These are phyloP conservation scores for Marasmius oreades DNA, from an alignment of 1,284 basidiomycete genomes.

Conservation along the genomic window DNA sequence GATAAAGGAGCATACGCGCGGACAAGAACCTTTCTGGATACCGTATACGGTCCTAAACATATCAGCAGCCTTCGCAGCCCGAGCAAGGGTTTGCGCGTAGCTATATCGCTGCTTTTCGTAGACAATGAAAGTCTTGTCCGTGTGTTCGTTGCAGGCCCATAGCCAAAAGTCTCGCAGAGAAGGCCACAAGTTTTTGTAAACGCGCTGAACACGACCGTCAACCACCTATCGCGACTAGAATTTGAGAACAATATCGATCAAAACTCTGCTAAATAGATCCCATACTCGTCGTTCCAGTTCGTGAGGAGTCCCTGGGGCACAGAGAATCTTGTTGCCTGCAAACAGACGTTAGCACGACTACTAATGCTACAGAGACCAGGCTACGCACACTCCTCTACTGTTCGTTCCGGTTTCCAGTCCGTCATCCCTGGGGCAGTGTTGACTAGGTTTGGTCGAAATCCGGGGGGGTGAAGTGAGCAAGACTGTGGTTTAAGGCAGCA, in stretches of 20 bases:
- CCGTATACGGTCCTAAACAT: conserved; percentile 33
- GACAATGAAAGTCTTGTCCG: conserved; percentile 34
- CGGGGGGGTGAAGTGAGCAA: background rate
- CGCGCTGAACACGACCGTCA: conserved; percentile 32
- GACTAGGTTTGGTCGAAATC: too few species aligned
- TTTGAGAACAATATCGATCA: background rate
- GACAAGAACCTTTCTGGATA: conserved; percentile 34
- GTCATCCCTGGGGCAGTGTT: too few species aligned
- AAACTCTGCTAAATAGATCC: background rate
- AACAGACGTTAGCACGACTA: background rate
- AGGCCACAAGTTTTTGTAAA: conserved; percentile 39
- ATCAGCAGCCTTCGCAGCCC: conserved; percentile 30
- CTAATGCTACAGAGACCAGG: background rate
- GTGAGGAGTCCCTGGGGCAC: background rate
- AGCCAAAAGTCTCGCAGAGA: conserved; percentile 39
- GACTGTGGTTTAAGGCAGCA: too few species aligned
- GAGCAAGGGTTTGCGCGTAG: conserved; percentile 30
- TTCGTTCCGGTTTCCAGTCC: background rate
- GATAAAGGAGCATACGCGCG: background rate
- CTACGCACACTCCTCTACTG: background rate
- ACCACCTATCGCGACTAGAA: conserved; percentile 18
- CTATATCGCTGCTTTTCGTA: conserved; percentile 36
- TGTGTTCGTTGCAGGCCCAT: conserved; percentile 24
- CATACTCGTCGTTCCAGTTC: conserved; percentile 2
- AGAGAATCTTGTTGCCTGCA: background rate